Evolutionary conservation across 192 early-diverging fungal species (phyloP), one percentile per base, ranked within the genome.

Genomic region (Dissophora globulifera): DNA sequence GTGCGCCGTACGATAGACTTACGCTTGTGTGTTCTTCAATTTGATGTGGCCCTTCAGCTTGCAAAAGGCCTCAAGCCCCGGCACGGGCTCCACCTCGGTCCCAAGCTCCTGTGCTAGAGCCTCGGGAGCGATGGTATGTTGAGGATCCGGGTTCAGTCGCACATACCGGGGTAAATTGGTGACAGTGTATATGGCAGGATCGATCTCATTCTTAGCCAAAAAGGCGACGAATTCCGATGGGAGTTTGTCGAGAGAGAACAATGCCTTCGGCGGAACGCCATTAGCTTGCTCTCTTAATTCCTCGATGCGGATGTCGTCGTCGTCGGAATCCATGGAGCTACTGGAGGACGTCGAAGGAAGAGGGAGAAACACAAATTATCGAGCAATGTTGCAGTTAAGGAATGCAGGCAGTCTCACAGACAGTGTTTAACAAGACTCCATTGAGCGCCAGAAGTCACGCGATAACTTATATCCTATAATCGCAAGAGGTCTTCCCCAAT

Each of bases 101-200:
- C 80, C 51, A 46, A 89, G 74, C 49, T 91, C 79, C 17, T 42
- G 22, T 45, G 69, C 69, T 32, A 88, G 69, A 19, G 84, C 75
- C 35, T 81, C 43, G 4, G 70, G 69, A 12, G 81, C 72, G 47
- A 67, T 76, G 22, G 82, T 82, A 11, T 62, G 33, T 58, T 80
- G 43, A 62, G 57, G 49, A 20, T 57, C 46, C 25, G 65, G 50
- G 47, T 89, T 89, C 48, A 92, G 78, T 6, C 94, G 88, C 38
- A 95, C 84, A 81, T 92, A 96, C 30, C 94, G 86, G 5, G 93
- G 93, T 3, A 94, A 72, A 30, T 81, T 58, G 16, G 72, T 66
- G 32, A 85, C 76, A 4, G 80, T 79, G 64, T 95, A 95, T 7
- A 94, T 83, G 2, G 31, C 46, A 0, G 85, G 82, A 64, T 88